Evolutionary conservation across 441 rosid genomes (phyloP).

Genomic region (Sinapis alba): DNA sequence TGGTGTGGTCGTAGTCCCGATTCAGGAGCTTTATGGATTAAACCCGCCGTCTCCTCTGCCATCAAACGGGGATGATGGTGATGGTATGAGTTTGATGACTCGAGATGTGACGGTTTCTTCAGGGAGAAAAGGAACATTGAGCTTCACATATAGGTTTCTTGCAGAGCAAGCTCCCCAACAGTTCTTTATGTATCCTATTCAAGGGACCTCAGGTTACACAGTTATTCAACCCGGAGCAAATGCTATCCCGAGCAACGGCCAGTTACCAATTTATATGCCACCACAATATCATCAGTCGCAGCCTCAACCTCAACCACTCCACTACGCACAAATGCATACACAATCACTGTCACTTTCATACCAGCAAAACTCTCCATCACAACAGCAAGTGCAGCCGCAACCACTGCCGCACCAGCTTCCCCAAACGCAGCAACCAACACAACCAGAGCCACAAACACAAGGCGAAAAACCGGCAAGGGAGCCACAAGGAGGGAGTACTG

Average conservation of each 20-base stretch:
- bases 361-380: neutral
- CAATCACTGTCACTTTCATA: neutral
- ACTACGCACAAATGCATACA: neutral
- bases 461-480: neutral
- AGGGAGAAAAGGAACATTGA: constrained; percentile 5
- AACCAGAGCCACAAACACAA: neutral
- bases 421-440: neutral
- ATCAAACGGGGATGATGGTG: neutral
- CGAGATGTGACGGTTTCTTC: neutral
- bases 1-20: constrained; percentile 59
- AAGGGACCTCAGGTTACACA: neutral
- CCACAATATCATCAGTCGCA: neutral
- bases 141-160: constrained; percentile 1
- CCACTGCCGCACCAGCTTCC: neutral
- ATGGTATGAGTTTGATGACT: neutral
- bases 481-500: neutral
- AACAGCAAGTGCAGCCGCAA: neutral
- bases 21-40: constrained; percentile 51
- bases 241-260: neutral
- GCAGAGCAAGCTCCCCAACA: neutral
- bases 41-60: neutral
- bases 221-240: neutral
- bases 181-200: neutral
- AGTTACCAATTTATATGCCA: neutral
- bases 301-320: neutral